Evolutionary conservation across 1,284 basidiomycete species (phyloP), one percentile per base, ranked within the genome.

Genomic region (Sporisorium sorghi): DNA sequence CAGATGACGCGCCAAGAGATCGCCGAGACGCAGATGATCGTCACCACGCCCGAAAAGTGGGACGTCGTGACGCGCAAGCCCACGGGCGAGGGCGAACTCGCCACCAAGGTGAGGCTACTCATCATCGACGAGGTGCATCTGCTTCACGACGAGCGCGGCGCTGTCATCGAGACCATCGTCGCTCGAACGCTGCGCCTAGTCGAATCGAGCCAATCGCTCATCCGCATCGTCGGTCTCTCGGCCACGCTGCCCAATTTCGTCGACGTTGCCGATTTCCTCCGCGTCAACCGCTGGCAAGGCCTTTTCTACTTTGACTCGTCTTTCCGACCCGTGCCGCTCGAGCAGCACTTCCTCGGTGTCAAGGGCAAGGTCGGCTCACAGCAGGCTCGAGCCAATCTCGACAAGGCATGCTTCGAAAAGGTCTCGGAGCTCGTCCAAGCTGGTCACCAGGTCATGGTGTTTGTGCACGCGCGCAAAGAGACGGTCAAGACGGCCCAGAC

Each of bases 11-110:
- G 92, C 82, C 89, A 90, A 32, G 96, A 99, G 86, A 96, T 99
- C 68, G 91, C 91, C 3, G 91, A 93, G 84, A 99, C 97, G 15
- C 97, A 99, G 83, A 92, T 99, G 62, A 98, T 99, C 69, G 94
- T 99, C 12, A 99, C 97, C 0, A 99, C 97, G 0, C 97, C 97
- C 0, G 97, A 99, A 84, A 99, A 99, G 85, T 99, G 97, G 97
- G 97, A 99, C 78, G 97, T 99, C 0, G 97, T 99, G 0, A 99
- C 97, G 8, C 88, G 97, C 66, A 99, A 97, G 84, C 94, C 96
- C 0, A 94, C 93, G 0, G 95, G 96, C 8, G 95, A 98, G 85
- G 95, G 95, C 14, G 95, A 98, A 84, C 87, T 99, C 24, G 93
- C 93, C 12, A 64, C 77, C 47, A 92, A 90, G 87, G 89, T 99